Conservation (phyloP, 202 grass and related monocot species). For the Carex sylvatica region DNA sequence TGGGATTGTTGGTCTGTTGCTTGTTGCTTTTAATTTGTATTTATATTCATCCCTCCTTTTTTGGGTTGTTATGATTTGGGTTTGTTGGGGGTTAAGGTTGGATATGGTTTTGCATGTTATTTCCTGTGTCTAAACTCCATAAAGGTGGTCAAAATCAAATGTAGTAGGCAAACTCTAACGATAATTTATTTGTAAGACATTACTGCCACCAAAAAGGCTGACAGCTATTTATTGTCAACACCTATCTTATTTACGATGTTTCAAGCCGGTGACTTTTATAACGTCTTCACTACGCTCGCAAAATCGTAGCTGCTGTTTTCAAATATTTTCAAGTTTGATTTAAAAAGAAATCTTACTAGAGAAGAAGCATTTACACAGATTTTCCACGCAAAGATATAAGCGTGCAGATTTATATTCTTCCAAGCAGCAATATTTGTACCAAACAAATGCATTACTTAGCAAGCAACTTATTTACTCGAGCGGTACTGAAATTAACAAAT, state of each 20-base stretch:
- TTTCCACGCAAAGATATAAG: neutral
- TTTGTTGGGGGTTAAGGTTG: slow-evolving; percentile 4
- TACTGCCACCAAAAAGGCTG: neutral
- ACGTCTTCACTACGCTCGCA: no score
- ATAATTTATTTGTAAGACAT: neutral
- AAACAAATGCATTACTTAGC: slow-evolving; percentile 27
- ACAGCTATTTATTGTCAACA: neutral
- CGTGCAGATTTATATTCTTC: slow-evolving; percentile 56
- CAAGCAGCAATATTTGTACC: slow-evolving; percentile 35
- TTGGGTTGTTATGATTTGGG: slow-evolving; percentile 17
- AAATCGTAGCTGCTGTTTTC: neutral
- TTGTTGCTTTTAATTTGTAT: slow-evolving; percentile 24
- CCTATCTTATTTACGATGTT: neutral
- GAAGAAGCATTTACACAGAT: neutral
- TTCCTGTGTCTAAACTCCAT: neutral
- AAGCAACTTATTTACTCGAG: neutral
- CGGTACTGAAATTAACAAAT: neutral
- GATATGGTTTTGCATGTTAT: slow-evolving; percentile 11
- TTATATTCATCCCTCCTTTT: slow-evolving; percentile 30
- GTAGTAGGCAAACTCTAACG: slow-evolving; percentile 10
- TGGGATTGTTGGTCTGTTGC: slow-evolving; percentile 6
- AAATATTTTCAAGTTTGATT: no score
- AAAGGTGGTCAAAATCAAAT: slow-evolving; percentile 14
- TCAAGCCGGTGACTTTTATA: no score
- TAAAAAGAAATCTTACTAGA: no score